Conservation (phyloP, 257 asterid genomes). For the Linderniella brevidens region DNA sequence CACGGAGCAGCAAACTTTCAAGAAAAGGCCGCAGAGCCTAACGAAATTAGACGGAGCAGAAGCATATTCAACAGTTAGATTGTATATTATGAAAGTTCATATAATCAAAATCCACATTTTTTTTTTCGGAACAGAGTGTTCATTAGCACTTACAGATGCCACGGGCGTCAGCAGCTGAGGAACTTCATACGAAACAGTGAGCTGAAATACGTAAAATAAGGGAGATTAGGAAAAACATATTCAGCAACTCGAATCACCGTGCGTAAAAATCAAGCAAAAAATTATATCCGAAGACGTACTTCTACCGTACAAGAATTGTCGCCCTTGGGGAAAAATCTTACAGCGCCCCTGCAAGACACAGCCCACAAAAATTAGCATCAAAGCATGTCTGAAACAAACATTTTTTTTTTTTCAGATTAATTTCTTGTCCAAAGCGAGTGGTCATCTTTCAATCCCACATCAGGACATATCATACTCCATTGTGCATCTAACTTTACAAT, state of each 20-base stretch:
- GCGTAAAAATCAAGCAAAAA: conserved; percentile 4
- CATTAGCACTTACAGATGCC: conserved; percentile 54
- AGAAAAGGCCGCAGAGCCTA: conserved; percentile 81
- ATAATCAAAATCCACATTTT: neutral
- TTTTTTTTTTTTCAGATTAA: too few relatives aligned
- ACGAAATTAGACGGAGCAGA: conserved; percentile 8
- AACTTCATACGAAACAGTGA: conserved; percentile 88
- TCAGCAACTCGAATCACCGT: too few relatives aligned
- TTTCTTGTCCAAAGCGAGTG: too few relatives aligned
- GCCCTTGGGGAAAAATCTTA: conserved; percentile 80
- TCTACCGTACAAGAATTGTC: conserved; percentile 56
- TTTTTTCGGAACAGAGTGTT: neutral
- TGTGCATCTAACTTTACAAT: too few relatives aligned
- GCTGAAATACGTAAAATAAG: conserved; percentile 34
- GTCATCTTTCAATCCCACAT: too few relatives aligned
- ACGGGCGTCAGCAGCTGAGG: conserved; percentile 79
- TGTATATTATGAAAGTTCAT: neutral
- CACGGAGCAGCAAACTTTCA: conserved; percentile 48
- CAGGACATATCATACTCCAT: too few relatives aligned
- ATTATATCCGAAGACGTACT: conserved; percentile 30
- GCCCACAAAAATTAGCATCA: conserved; percentile 8
- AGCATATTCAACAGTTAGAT: neutral
- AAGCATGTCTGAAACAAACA: conserved; percentile 5
- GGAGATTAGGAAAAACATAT: too few relatives aligned
- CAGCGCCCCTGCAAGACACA: conserved; percentile 71